These are phyloP conservation scores for Pseudomonodictys pantanalensis DNA, from an alignment of 495 filamentous ascomycete species.

Conservation along the genomic window DNA sequence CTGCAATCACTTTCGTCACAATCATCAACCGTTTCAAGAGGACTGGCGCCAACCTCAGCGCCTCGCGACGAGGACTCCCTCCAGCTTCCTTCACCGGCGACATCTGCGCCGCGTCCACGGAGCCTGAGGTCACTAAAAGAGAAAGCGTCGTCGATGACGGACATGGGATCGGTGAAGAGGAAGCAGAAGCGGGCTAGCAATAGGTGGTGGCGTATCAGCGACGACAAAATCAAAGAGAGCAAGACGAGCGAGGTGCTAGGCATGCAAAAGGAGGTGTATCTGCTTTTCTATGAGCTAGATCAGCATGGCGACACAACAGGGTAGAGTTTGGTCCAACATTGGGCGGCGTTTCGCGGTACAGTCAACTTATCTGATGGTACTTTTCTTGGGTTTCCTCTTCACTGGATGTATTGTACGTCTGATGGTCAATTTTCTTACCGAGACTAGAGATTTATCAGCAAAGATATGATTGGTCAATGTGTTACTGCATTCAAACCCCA, in stretches of 20 bases:
- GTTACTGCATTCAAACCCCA: not conserved
- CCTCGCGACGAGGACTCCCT: conserved; percentile 39
- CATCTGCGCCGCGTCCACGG: conserved; percentile 10
- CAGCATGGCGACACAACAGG: not conserved
- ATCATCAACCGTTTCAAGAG: conserved; percentile 34
- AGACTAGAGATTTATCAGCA: not conserved
- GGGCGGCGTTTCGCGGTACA: too few relatives aligned
- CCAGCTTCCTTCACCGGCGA: conserved; percentile 6
- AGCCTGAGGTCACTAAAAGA: conserved; percentile 32
- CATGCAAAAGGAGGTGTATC: conserved; percentile 94
- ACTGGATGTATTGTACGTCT: not conserved
- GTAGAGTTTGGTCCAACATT: too few relatives aligned
- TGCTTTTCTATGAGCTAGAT: conserved; percentile 92
- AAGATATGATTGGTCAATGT: not conserved
- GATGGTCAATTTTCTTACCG: not conserved
- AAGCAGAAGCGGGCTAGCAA: conserved; percentile 58
- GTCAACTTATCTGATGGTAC: too few relatives aligned
- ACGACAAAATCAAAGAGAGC: conserved; percentile 93
- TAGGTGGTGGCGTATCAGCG: conserved; percentile 97
- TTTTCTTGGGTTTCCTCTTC: too few relatives aligned
- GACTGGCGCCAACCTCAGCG: conserved; percentile 38
- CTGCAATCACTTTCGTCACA: conserved; percentile 46
- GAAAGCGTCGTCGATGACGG: conserved; percentile 26
- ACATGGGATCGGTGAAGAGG: conserved; percentile 44
- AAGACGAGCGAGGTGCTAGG: conserved; percentile 85